Evolutionary conservation across 1,284 basidiomycete genomes (phyloP).

Genomic region (Trametes polyzona): DNA sequence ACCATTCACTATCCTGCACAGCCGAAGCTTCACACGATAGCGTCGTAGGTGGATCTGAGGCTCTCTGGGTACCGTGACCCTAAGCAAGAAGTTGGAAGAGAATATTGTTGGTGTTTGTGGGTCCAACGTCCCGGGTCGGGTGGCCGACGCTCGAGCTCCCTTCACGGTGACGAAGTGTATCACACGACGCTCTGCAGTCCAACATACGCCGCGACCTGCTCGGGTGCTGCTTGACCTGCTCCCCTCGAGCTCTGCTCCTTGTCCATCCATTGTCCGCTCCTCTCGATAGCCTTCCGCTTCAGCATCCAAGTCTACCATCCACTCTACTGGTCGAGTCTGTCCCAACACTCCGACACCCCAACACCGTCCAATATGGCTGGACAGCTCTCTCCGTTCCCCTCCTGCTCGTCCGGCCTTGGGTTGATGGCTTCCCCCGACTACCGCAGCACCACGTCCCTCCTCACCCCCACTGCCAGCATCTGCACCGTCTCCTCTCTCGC

Average conservation of each 20-base stretch:
- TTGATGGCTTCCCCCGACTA: slow-evolving; percentile 12
- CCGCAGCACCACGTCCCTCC: slow-evolving; percentile 10
- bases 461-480: slow-evolving; percentile 15
- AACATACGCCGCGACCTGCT: background rate
- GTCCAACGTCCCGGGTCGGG: background rate
- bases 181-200: background rate
- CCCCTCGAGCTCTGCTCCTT: background rate
- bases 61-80: background rate
- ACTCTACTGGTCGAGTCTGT: no score
- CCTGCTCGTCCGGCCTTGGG: slow-evolving; percentile 16
- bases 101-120: background rate
- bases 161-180: slow-evolving; percentile 6
- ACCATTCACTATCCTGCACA: no score
- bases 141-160: background rate
- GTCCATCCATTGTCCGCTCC: no score
- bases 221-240: background rate
- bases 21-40: background rate
- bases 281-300: no score
- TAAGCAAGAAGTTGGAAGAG: background rate
- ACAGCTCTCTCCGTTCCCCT: slow-evolving; percentile 17
- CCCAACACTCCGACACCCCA: background rate
- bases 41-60: no score
- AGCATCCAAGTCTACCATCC: no score
- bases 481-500: slow-evolving; percentile 19
- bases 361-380: slow-evolving; percentile 5